phyloP scores from a whole-genome alignment of 2,329 filamentous ascomycete genomes.

The Eurotiales sp. region DNA sequence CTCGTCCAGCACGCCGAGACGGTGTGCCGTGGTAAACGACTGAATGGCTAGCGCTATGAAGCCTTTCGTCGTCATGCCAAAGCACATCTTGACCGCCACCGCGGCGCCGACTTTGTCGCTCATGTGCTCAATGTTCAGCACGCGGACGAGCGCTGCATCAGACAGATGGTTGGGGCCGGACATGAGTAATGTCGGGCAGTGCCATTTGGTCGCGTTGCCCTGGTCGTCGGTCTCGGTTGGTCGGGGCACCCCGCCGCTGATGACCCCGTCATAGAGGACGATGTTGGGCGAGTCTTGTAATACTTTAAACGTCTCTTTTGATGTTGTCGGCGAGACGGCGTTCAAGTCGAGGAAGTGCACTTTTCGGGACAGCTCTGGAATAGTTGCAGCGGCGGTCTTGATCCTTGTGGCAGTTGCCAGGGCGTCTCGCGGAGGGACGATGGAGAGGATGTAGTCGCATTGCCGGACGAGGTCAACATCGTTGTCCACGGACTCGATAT shows the following conservation, averaged over 20 bases:
- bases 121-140: conserved; percentile 51
- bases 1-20: conserved; percentile 59
- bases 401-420: neutral
- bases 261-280: neutral
- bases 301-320: neutral
- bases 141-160: neutral
- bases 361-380: neutral
- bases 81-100: conserved; percentile 64
- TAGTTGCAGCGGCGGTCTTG: neutral
- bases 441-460: neutral
- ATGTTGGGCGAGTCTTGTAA: neutral
- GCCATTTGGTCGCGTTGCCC: neutral
- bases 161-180: neutral
- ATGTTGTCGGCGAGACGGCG: neutral
- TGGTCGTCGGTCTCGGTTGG: neutral
- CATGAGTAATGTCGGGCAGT: neutral
- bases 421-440: neutral
- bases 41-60: conserved; percentile 67
- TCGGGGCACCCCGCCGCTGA: neutral
- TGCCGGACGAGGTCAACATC: neutral
- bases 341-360: neutral
- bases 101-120: conserved; percentile 52
- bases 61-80: conserved; percentile 59
- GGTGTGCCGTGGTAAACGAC: conserved; percentile 64
- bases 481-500: neutral